A percentile compares a stretch with the other conserved stretches of the same genome.
phyloP scores from a whole-genome alignment of 345 rosid genomes.

The Euclidium syriacum region DNA sequence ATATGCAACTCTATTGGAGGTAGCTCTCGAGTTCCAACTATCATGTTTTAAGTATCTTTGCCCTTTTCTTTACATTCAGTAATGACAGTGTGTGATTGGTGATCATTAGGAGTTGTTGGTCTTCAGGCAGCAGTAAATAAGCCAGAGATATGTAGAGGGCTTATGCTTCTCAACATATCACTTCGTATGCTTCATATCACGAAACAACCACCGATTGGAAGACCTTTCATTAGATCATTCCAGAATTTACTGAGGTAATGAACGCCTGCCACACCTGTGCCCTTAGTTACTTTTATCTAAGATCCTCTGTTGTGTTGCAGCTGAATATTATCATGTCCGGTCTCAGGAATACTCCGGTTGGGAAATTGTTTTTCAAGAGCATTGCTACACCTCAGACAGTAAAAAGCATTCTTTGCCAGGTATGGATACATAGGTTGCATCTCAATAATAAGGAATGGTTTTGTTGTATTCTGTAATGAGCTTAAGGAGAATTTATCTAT shows the following conservation, averaged over 20 bases:
- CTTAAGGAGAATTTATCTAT: neutral
- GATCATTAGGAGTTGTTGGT: constrained; percentile 70
- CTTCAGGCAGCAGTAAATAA: constrained; percentile 82
- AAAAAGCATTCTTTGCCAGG: constrained; percentile 71
- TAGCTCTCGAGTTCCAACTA: constrained; percentile 25
- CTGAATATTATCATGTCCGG: constrained; percentile 10
- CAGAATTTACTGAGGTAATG: constrained; percentile 73
- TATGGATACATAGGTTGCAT: constrained; percentile 22
- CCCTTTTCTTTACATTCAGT: neutral
- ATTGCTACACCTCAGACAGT: constrained; percentile 70
- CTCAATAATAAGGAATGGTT: neutral
- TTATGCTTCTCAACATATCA: constrained; percentile 66
- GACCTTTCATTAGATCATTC: constrained; percentile 71
- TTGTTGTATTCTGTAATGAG: neutral
- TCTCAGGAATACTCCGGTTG: constrained; percentile 66
- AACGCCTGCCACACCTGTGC: neutral
- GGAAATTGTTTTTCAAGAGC: constrained; percentile 55
- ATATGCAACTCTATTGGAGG: constrained; percentile 97
- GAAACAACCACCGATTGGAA: constrained; percentile 76
- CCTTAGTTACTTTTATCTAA: neutral
- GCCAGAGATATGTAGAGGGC: constrained; percentile 63
- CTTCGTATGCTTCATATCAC: constrained; percentile 81
- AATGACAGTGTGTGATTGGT: constrained; percentile 1
- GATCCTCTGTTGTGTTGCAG: neutral
- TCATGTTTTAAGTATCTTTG: neutral